Conservation (phyloP, 306 rosid species). For the Pterocarpus macrocarpus region DNA sequence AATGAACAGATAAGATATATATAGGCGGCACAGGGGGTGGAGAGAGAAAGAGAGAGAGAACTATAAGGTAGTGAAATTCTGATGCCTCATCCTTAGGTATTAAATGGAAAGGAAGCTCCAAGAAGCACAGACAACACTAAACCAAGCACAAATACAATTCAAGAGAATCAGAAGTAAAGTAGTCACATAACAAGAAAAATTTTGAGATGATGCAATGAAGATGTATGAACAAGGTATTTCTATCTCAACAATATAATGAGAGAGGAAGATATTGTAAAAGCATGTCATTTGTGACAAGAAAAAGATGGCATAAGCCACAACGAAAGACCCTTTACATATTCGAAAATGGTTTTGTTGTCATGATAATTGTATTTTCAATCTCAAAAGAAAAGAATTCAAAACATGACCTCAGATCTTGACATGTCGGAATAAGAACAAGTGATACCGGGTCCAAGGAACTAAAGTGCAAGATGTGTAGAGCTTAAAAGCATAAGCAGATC, state of each 20-base stretch:
- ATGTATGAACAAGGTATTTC: not conserved
- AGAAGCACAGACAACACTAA: slow-evolving; percentile 14
- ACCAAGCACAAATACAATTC: not conserved
- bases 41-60: not conserved
- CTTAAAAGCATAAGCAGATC: slow-evolving; percentile 7
- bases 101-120: not conserved
- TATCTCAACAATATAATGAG: no score
- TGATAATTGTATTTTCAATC: slow-evolving; percentile 9
- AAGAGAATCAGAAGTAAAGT: slow-evolving; percentile 21
- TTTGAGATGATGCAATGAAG: slow-evolving; percentile 27
- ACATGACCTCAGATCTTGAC: slow-evolving; percentile 34
- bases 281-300: no score
- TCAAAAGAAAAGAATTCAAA: slow-evolving; percentile 30
- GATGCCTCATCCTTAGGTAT: not conserved
- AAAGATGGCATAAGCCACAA: no score
- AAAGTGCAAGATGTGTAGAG: slow-evolving; percentile 25
- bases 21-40: not conserved
- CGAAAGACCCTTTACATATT: no score
- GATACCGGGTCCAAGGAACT: not conserved
- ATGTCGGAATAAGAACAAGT: slow-evolving; percentile 24
- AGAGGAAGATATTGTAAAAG: no score
- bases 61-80: not conserved
- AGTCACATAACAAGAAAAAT: slow-evolving; percentile 3
- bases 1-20: slow-evolving; percentile 16
- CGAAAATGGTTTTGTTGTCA: no score